Evolutionary conservation across 1,284 basidiomycete genomes (phyloP).

Genomic region (Boletus albobrunnescens): DNA sequence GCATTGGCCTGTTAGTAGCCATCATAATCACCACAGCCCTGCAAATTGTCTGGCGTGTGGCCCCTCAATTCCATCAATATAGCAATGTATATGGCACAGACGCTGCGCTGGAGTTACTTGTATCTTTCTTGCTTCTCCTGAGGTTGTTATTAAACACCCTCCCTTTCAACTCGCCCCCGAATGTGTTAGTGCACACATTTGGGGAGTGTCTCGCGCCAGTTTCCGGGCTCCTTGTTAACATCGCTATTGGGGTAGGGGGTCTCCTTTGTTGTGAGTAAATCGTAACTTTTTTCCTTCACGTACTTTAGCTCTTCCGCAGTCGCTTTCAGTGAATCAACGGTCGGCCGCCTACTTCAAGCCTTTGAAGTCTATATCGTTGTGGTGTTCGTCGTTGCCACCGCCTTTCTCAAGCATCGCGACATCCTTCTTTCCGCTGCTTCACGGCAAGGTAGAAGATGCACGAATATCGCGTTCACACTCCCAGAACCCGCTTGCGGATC

Average conservation of each 20-base stretch:
- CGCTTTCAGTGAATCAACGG: constrained; percentile 60
- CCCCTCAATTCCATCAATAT: constrained; percentile 40
- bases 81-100: constrained; percentile 56
- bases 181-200: constrained; percentile 34
- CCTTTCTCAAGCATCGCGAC: constrained; percentile 39
- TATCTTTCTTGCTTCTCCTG: constrained; percentile 56
- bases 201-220: constrained; percentile 51
- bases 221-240: constrained; percentile 48
- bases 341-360: constrained; percentile 69
- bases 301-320: constrained; percentile 39
- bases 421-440: background rate
- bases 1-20: constrained; percentile 46
- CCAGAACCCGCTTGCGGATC: constrained; percentile 27
- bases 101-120: constrained; percentile 52
- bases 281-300: background rate
- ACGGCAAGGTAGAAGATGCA: constrained; percentile 2
- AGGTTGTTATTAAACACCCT: constrained; percentile 60
- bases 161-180: constrained; percentile 35
- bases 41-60: constrained; percentile 62
- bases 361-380: constrained; percentile 62
- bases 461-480: constrained; percentile 14
- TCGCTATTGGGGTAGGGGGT: constrained; percentile 53
- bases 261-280: constrained; percentile 53
- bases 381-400: constrained; percentile 50
- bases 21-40: constrained; percentile 48